These are phyloP conservation scores for Waltergamsia citrina DNA, from an alignment of 2,329 filamentous ascomycete species.

Conservation along the genomic window DNA sequence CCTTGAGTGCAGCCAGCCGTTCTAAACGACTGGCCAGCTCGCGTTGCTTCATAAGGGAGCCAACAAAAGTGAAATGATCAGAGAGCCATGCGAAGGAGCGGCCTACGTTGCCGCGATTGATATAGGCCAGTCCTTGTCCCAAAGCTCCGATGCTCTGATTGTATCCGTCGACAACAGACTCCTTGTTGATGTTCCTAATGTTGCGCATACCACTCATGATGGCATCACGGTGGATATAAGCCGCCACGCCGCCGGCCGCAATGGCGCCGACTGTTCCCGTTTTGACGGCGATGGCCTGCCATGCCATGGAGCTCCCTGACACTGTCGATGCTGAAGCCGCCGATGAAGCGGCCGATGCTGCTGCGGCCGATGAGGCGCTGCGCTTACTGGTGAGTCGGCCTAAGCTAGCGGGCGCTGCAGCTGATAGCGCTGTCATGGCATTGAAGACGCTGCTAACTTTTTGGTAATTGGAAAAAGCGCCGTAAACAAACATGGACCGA, in stretches of 20 bases:
- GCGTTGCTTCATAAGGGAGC: constrained; percentile 63
- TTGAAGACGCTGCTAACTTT: constrained; percentile 48
- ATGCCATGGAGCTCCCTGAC: constrained; percentile 20
- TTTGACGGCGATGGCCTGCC: constrained; percentile 62
- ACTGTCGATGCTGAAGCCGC: constrained; percentile 7
- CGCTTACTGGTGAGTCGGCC: constrained; percentile 26
- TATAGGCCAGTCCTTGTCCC: constrained; percentile 44
- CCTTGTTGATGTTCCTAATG: constrained; percentile 36
- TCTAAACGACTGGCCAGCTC: constrained; percentile 62
- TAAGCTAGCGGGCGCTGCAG: constrained; percentile 34
- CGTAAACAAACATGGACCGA: constrained; percentile 50
- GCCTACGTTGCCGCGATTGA: constrained; percentile 50
- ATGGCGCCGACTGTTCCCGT: constrained; percentile 77
- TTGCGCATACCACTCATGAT: constrained; percentile 42
- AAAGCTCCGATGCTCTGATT: constrained; percentile 37
- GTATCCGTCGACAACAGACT: constrained; percentile 37
- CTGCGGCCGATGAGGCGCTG: constrained; percentile 13
- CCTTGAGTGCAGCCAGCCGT: constrained; percentile 48
- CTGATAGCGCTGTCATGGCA: constrained; percentile 43
- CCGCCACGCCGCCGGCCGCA: constrained; percentile 69
- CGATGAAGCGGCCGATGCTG: too few species aligned
- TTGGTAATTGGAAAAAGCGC: constrained; percentile 49
- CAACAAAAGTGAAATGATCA: constrained; percentile 79
- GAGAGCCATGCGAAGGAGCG: constrained; percentile 70
- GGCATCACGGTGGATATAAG: constrained; percentile 68